These are phyloP conservation scores for Penicillium flavigenum DNA, from an alignment of 495 filamentous ascomycete genomes.

Conservation along the genomic window DNA sequence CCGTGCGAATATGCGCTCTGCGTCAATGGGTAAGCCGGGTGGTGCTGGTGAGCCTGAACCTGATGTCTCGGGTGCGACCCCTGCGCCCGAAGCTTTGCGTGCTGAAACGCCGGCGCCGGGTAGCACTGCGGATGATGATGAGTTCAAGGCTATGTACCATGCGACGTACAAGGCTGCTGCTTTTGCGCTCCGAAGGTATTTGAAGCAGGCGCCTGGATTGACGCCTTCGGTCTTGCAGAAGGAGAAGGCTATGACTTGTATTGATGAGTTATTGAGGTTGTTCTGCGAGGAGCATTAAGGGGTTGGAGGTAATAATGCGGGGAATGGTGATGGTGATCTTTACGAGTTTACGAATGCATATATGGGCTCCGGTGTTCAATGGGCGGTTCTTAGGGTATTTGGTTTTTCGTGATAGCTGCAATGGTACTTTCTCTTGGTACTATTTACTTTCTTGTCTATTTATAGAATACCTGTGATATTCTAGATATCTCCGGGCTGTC, in stretches of 20 bases:
- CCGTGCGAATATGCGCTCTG: slow-evolving; percentile 38
- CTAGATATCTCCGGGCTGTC: not conserved
- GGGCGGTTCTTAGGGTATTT: not conserved
- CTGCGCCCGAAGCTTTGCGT: slow-evolving; percentile 18
- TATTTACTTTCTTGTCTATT: not conserved
- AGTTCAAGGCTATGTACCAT: slow-evolving; percentile 66
- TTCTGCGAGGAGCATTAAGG: slow-evolving; percentile 47
- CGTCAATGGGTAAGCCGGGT: slow-evolving; percentile 19
- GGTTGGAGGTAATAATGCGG: not conserved
- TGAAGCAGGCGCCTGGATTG: slow-evolving; percentile 30
- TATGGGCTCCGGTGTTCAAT: not conserved
- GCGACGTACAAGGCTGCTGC: slow-evolving; percentile 61
- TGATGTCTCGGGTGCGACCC: slow-evolving; percentile 12
- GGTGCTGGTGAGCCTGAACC: slow-evolving; percentile 20
- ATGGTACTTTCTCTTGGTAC: not conserved
- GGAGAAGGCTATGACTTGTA: slow-evolving; percentile 45
- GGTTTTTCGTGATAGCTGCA: not conserved
- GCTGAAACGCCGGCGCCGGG: slow-evolving; percentile 26
- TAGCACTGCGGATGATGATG: slow-evolving; percentile 48
- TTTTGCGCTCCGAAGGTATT: slow-evolving; percentile 55
- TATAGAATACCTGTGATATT: not conserved
- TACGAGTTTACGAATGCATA: slow-evolving; percentile 22
- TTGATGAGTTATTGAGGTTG: slow-evolving; percentile 45
- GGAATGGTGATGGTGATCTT: slow-evolving; percentile 2
- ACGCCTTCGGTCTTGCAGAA: slow-evolving; percentile 38